Evolutionary conservation across 2,329 filamentous ascomycete species (phyloP), one percentile per base, ranked within the genome.

Genomic region (Exutisphaerella laricina): DNA sequence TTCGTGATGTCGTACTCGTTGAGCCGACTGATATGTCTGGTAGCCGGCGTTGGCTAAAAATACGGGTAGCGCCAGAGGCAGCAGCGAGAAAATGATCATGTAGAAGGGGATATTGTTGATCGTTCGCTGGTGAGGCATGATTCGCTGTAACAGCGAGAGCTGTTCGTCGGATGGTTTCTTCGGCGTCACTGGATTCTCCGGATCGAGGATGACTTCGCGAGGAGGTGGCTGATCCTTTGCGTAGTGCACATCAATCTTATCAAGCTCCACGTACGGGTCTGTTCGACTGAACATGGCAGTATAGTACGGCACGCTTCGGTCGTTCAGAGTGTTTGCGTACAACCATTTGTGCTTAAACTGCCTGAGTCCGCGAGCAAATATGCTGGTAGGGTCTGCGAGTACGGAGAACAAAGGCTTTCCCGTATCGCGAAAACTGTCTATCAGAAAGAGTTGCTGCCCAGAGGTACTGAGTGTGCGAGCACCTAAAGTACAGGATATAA

Each of bases 311-410:
- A 87, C 86, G 32, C 79, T 86, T 41, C 81, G 74, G 67, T 97
- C 90, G 64, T 96, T 95, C 59, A 85, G 70, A 34, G 94, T 81
- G 60, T 97, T 97, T 30, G 84, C 75, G 63, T 97, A 97, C 1
- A 94, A 69, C 3, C 79, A 84, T 45, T 81, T 82, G 41, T 85
- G 75, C 61, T 81, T 78, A 69, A 97, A 97, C 54, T 72, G 76
- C 48, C 78, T 75, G 33, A 97, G 72, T 0, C 82, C 89, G 22
- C 78, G 78, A 56, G 94, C 84, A 67, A 97, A 97, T 53, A 95
- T 85, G 49, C 85, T 89, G 37, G 83, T 76, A 0, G 84, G 81
- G 52, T 95, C 89, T 4, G 89, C 85, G 21, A 97, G 73, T 7
- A 96, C 74, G 36, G 84, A 76, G 14, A 97, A 75, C 7, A 97